Percentiles rank a stretch among this genome's conserved stretches.
Conservation (phyloP, 2,329 filamentous ascomycete genomes). For the Elsinoe perseae region DNA sequence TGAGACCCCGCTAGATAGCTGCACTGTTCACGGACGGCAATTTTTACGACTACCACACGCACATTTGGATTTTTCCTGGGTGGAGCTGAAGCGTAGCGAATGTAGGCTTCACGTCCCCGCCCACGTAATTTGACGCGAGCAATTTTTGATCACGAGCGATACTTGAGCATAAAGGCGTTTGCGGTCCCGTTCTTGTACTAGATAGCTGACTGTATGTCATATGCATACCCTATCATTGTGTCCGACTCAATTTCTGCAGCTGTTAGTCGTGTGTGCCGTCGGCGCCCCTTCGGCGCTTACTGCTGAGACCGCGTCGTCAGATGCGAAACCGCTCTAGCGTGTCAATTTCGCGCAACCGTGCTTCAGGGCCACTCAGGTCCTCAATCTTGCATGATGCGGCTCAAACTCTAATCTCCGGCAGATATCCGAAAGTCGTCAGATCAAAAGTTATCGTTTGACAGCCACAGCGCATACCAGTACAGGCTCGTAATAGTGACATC, state of each 20-base stretch:
- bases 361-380: no score
- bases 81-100: conserved; percentile 5
- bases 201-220: conserved; percentile 16
- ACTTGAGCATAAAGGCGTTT: conserved; percentile 7
- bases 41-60: conserved; percentile 10
- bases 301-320: neutral
- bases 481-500: no score
- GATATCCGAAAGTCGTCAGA: conserved; percentile 5
- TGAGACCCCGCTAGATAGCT: neutral
- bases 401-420: conserved; percentile 11
- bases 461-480: neutral
- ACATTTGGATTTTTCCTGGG: conserved; percentile 6
- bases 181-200: neutral
- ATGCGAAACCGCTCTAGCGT: neutral
- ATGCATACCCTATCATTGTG: neutral
- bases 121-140: conserved; percentile 1
- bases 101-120: neutral
- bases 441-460: neutral
- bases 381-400: neutral
- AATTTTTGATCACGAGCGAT: conserved; percentile 1
- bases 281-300: neutral
- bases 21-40: neutral
- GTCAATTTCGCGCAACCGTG: conserved; percentile 1
- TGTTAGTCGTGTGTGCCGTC: neutral
- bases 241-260: neutral